Evolutionary conservation across 257 asterid species (phyloP), one percentile per base, ranked within the genome.

Genomic region (Phtheirospermum japonicum): DNA sequence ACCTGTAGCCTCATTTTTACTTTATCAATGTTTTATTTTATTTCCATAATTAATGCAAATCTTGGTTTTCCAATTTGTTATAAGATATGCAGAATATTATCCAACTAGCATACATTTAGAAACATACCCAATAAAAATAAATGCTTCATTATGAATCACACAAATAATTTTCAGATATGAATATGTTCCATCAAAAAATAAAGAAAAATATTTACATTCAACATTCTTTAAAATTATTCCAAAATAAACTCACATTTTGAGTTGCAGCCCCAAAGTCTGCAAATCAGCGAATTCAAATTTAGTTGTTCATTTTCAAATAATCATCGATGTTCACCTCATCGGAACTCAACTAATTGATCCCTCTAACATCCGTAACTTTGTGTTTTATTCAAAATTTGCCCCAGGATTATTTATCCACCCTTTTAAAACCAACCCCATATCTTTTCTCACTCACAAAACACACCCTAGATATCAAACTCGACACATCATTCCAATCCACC

Each of bases 381-480:
- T 63, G 66, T 70, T 59, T 70, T 26, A 63, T 10, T 63, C 74
- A 75, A 59, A 79, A 75, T 34, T 86, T 82, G 39, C 46, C 73
- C 93, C 90, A 88, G 39, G 82, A 45, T 66, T 19, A 63, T 39
- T 64, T 65, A 36, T 75, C 81, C 17, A 71, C 32, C 16, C 73
- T n/a, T n/a, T n/a, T 70, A 71, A 75, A 45, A 57, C 75, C 80
- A 64, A 56, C 64, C 74, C 61, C 72, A 23, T 7, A 63, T 4
- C 65, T 57, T 68, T 60, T 77, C 37, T 42, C 52, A 39, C 67
- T 68, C 30, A 70, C 70, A 63, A 59, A 73, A 78, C 79, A 81
- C 45, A 71, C 82, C 80, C 80, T 73, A 52, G 88, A 83, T 64
- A 90, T 73, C 76, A 90, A 56, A 64, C 76, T 72, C 52, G 73